Evolutionary conservation across 306 rosid genomes (phyloP).

Genomic region (Corylus heterophylla): DNA sequence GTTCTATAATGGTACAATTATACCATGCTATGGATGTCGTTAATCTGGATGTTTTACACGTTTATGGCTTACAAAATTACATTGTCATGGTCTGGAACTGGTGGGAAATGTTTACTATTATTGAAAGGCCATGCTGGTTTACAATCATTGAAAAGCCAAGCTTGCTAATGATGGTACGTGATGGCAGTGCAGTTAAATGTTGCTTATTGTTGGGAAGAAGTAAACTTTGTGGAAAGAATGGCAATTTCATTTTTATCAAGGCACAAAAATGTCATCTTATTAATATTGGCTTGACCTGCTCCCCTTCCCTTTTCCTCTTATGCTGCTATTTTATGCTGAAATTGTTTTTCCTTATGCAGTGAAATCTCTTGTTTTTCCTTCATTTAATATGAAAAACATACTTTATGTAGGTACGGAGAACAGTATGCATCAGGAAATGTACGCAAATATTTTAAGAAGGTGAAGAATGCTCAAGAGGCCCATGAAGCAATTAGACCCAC

Average conservation of each 20-base stretch:
- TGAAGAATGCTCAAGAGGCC: slow-evolving; percentile 99
- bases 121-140: background rate
- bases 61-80: background rate
- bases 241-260: background rate
- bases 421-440: slow-evolving; percentile 58
- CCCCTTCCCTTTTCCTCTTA: background rate
- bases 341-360: background rate
- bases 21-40: background rate
- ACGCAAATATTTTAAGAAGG: slow-evolving; percentile 82
- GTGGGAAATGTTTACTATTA: background rate
- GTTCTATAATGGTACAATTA: background rate
- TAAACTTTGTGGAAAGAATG: background rate
- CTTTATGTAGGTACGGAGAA: slow-evolving; percentile 75
- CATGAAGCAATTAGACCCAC: slow-evolving; percentile 99
- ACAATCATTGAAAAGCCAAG: background rate
- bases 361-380: background rate
- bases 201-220: background rate
- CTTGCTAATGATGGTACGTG: background rate
- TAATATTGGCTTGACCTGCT: background rate
- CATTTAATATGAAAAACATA: slow-evolving; percentile 24
- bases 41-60: background rate
- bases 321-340: background rate
- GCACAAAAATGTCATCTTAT: background rate
- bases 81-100: background rate
- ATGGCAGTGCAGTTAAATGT: background rate